A percentile compares a stretch with the other conserved stretches of the same genome.
phyloP scores from a whole-genome alignment of 2,329 filamentous ascomycete genomes.

The Colletotrichum sp. region DNA sequence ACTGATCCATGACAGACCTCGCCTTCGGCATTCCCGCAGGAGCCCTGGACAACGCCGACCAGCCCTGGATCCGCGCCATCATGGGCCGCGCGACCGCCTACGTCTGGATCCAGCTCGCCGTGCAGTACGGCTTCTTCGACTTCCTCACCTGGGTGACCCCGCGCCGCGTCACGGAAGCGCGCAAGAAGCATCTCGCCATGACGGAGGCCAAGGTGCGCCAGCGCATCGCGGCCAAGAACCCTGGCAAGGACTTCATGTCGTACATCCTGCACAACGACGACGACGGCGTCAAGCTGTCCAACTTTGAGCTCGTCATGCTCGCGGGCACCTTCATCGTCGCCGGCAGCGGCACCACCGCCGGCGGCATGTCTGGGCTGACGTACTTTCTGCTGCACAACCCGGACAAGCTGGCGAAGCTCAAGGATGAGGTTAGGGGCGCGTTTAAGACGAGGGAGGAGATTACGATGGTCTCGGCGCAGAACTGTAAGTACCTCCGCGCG shows the following conservation, averaged over 20 bases:
- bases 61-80: background rate
- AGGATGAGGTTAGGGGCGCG: background rate
- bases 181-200: background rate
- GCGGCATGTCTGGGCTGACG: background rate
- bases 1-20: background rate
- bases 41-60: background rate
- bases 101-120: slow-evolving; percentile 3
- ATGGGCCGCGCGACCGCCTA: background rate
- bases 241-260: slow-evolving; percentile 1
- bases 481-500: background rate
- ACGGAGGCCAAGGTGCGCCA: background rate
- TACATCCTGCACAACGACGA: background rate
- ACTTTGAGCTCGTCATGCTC: background rate
- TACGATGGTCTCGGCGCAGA: background rate
- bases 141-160: background rate
- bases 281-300: background rate
- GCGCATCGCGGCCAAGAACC: background rate
- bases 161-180: background rate
- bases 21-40: background rate
- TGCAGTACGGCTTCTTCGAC: background rate
- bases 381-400: background rate
- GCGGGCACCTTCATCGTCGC: background rate
- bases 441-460: background rate
- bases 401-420: background rate
- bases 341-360: background rate